Base-by-base conservation (phyloP, 2,329 filamentous ascomycete genomes). In the Westerdykella sp. region DNA sequence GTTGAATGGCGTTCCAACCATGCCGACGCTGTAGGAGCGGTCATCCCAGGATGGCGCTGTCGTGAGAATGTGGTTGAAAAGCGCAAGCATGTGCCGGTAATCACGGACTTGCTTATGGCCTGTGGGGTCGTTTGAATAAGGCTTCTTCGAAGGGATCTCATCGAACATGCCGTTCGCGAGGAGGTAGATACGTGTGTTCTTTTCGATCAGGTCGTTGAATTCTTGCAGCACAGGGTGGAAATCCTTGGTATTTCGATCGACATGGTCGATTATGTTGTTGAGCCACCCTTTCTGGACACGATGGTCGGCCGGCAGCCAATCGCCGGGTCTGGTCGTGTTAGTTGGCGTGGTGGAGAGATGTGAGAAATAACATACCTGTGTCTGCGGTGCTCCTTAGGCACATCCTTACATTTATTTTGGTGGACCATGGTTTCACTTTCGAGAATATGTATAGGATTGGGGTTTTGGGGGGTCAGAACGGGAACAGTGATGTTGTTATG, bases 81-180 rank as follows among this genome's bases (percentile, higher is more conserved):
- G 72, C 16, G 71, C 67, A 15, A 87, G 71, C 78, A 87, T 81
- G 51, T 86, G 80, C 5, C 74, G 44, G 53, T 84, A 85, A 65
- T 84, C 75, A 7, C 78, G 75, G 44, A 87, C 77, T 63, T n/a
- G n/a, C 28, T 69, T 73, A 41, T 73, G 70, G 1, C 81, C 82
- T 1, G 76, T 79, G 0, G 82, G 81, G 47, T 85, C 82, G 6
- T 69, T 70, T 45, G 63, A 59, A 64, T 87, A 87, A 0, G 77
- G 77, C 14, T 73, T 67, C 61, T 79, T 80, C 25, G 61, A 58
- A 0, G 83, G 83, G 15, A 86, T 71, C 65, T 87, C 79, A 23
- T 77, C 70, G 65, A 84, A 87, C 84, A 87, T 87, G 49, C 75
- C 70, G 18, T 70, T 69, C 56, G 85, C 79, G 60, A 81, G 78